A percentile compares a stretch with the other conserved stretches of the same genome.
These are phyloP conservation scores for Cyclotella baltica DNA, from an alignment of 108 stramenopile genomes.

Conservation along the genomic window DNA sequence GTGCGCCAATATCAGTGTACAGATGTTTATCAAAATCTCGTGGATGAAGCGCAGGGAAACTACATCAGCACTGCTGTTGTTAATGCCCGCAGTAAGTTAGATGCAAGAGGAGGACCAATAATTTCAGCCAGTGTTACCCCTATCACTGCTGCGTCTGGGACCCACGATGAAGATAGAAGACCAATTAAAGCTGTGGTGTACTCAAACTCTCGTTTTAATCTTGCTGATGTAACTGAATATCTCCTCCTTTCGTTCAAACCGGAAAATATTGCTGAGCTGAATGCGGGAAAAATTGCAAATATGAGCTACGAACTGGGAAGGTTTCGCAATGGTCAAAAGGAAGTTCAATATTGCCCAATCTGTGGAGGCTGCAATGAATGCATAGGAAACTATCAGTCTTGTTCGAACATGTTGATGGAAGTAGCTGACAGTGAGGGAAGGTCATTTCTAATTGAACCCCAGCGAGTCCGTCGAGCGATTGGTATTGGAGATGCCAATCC, in stretches of 20 bases:
- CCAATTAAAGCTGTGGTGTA: slow-evolving; percentile 71
- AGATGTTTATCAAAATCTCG: slow-evolving; percentile 51
- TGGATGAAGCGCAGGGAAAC: slow-evolving; percentile 53
- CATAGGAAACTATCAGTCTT: slow-evolving; percentile 28
- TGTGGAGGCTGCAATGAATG: slow-evolving; percentile 53
- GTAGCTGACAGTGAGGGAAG: slow-evolving; percentile 31
- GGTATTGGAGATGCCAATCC: not conserved
- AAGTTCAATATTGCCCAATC: slow-evolving; percentile 52
- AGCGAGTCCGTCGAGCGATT: slow-evolving; percentile 49
- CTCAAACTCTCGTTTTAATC: slow-evolving; percentile 40
- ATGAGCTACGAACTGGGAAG: slow-evolving; percentile 58
- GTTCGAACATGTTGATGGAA: slow-evolving; percentile 44
- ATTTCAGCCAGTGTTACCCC: slow-evolving; percentile 23
- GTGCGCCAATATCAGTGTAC: slow-evolving; percentile 33
- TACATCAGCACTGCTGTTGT: slow-evolving; percentile 40
- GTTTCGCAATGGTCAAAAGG: slow-evolving; percentile 51
- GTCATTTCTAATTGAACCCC: slow-evolving; percentile 57
- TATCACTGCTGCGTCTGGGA: slow-evolving; percentile 46
- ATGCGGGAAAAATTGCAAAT: slow-evolving; percentile 42
- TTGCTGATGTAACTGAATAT: slow-evolving; percentile 56
- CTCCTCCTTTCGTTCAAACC: slow-evolving; percentile 38
- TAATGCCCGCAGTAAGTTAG: slow-evolving; percentile 23
- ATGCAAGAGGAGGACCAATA: slow-evolving; percentile 37
- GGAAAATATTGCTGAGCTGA: slow-evolving; percentile 61
- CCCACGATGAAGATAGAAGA: slow-evolving; percentile 40